Percentiles rank a stretch among this genome's conserved stretches.
Evolutionary conservation across 345 rosid species (phyloP).

Genomic region (Noccaea caerulescens): DNA sequence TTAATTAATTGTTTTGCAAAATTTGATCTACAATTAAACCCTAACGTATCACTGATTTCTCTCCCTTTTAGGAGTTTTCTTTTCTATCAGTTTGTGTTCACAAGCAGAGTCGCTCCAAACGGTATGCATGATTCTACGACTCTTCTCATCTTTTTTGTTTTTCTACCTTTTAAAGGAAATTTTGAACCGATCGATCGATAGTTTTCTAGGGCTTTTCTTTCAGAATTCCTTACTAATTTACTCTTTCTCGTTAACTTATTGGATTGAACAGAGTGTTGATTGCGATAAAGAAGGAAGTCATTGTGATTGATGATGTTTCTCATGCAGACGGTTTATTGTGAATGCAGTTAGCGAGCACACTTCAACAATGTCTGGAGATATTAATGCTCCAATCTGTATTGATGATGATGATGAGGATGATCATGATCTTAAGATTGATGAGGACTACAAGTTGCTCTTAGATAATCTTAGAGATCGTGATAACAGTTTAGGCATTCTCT

Average conservation of each 20-base stretch:
- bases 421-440: constrained; percentile 5
- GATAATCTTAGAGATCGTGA: constrained; percentile 21
- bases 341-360: background rate
- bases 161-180: background rate
- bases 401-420: constrained; percentile 33
- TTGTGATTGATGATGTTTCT: constrained; percentile 6
- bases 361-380: background rate
- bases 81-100: background rate
- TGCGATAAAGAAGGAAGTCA: constrained; percentile 2
- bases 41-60: constrained; percentile 17
- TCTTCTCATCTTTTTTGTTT: background rate
- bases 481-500: background rate
- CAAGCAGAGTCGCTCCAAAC: constrained; percentile 15
- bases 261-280: constrained; percentile 17
- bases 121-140: constrained; percentile 24
- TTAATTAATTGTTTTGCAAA: background rate
- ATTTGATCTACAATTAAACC: constrained; percentile 26
- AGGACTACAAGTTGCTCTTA: constrained; percentile 23
- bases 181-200: background rate
- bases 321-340: constrained; percentile 25
- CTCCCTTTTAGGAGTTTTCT: background rate
- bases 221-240: background rate
- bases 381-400: constrained; percentile 24
- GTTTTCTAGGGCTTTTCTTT: constrained; percentile 5
- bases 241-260: background rate